A percentile compares a stretch with the other conserved stretches of the same genome.
Evolutionary conservation across 2,329 filamentous ascomycete genomes (phyloP).

Genomic region (Colletotrichum horii): DNA sequence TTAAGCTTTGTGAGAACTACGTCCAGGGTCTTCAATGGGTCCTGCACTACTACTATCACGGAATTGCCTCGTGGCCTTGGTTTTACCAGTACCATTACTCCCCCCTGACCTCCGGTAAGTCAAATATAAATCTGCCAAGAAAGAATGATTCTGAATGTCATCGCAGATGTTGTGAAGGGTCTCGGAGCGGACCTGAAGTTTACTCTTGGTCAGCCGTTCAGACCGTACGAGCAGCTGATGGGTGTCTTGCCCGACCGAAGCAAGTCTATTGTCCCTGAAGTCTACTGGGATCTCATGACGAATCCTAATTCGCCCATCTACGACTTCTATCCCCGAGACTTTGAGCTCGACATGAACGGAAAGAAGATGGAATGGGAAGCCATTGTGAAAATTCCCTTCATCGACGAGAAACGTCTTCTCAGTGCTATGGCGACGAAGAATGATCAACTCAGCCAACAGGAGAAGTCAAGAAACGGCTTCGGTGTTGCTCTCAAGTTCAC

Average conservation of each 20-base stretch:
- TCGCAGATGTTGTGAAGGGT: conserved; percentile 82
- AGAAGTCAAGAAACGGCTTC: conserved; percentile 86
- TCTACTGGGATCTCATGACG: conserved; percentile 94
- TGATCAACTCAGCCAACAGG: conserved; percentile 74
- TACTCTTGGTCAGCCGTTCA: conserved; percentile 92
- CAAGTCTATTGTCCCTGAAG: conserved; percentile 89
- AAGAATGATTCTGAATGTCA: conserved; percentile 52
- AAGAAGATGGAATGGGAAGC: conserved; percentile 99
- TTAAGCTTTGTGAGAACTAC: conserved; percentile 89
- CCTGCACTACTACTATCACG: conserved; percentile 95
- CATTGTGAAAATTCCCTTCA: conserved; percentile 98
- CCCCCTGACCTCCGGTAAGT: conserved; percentile 85
- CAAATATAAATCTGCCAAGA: conserved; percentile 1
- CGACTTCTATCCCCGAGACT: conserved; percentile 97
- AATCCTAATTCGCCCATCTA: conserved; percentile 89
- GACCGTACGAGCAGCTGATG: conserved; percentile 96
- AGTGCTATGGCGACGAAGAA: conserved; percentile 88
- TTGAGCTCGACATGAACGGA: conserved; percentile 98
- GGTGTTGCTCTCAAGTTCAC: conserved; percentile 93
- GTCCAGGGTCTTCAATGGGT: conserved; percentile 98
- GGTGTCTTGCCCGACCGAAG: conserved; percentile 96
- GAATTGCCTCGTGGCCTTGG: conserved; percentile 98
- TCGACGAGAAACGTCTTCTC: conserved; percentile 87
- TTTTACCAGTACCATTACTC: conserved; percentile 97
- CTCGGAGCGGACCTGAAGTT: conserved; percentile 89